Percentiles rank a stretch among this genome's conserved stretches.
Evolutionary conservation across 2,329 filamentous ascomycete genomes (phyloP).

Genomic region (Botrytis galanthina): DNA sequence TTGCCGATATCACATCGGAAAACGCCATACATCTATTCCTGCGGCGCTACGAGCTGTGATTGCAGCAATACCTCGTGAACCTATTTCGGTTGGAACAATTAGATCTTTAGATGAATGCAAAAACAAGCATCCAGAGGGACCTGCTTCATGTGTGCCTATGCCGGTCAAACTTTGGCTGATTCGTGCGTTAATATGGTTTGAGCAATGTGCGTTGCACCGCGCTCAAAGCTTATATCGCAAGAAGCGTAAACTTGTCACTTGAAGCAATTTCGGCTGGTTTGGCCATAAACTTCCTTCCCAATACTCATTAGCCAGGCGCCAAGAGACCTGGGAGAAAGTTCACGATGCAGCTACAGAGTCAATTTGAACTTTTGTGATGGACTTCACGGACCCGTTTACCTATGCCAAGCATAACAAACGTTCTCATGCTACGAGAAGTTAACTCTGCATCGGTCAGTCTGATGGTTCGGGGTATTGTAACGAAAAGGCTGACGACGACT

Average conservation of each 20-base stretch:
- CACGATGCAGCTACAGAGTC: not conserved
- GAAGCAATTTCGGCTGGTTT: not conserved
- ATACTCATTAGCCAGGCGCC: not conserved
- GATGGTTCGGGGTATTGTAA: not conserved
- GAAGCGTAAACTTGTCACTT: not conserved
- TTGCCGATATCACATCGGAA: not conserved
- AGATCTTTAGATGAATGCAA: not conserved
- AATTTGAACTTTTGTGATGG: not conserved
- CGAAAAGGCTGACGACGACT: conserved; percentile 7
- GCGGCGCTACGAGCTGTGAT: not conserved
- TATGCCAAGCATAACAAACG: not conserved
- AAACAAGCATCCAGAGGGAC: not conserved
- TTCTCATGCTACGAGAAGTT: not conserved
- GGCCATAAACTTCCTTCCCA: not conserved
- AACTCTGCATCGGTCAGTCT: not conserved
- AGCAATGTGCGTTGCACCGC: not conserved
- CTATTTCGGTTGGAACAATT: not conserved
- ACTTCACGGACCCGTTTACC: not conserved
- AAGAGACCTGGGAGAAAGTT: not conserved
- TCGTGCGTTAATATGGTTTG: not conserved
- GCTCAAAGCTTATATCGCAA: not conserved
- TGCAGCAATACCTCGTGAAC: not conserved
- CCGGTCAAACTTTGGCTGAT: not conserved
- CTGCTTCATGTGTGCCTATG: not conserved
- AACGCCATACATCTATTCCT: not conserved